Evolutionary conservation across 805 yeast species (phyloP).

Genomic region (Kuraishia piskuri): DNA sequence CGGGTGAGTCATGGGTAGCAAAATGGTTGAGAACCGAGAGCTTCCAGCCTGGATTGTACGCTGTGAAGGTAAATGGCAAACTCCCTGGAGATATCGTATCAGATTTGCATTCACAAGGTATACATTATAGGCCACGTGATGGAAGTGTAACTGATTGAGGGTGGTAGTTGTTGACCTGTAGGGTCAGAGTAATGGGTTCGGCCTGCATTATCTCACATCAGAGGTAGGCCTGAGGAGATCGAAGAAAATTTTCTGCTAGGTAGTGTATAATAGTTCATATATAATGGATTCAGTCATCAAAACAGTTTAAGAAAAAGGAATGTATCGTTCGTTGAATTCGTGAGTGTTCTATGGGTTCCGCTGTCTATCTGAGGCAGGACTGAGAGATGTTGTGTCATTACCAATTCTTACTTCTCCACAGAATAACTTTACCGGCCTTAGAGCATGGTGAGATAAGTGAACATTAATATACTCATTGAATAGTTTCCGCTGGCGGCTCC

Average conservation of each 20-base stretch:
- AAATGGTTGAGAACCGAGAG: slow-evolving; percentile 90
- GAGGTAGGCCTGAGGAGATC: background rate
- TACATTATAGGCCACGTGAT: slow-evolving; percentile 88
- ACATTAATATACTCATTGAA: too few relatives aligned
- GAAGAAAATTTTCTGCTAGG: background rate
- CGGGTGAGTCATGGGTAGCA: slow-evolving; percentile 89
- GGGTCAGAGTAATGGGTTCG: background rate
- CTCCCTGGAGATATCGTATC: slow-evolving; percentile 79
- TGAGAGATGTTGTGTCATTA: background rate
- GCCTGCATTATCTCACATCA: background rate
- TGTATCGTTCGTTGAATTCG: too few relatives aligned
- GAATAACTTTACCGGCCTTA: background rate
- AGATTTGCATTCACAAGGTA: slow-evolving; percentile 65
- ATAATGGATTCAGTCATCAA: too few relatives aligned
- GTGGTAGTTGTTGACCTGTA: slow-evolving; percentile 5
- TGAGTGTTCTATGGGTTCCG: too few relatives aligned
- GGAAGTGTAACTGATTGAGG: slow-evolving; percentile 49
- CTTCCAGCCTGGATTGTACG: slow-evolving; percentile 84
- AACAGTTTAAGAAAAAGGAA: too few relatives aligned
- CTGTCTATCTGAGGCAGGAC: background rate
- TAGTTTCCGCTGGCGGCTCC: background rate
- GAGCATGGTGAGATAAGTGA: background rate
- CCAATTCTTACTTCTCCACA: background rate
- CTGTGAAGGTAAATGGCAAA: slow-evolving; percentile 87
- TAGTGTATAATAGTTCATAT: background rate